These are phyloP conservation scores for Takashimella koratensis DNA, from an alignment of 1,284 basidiomycete species.

Conservation along the genomic window DNA sequence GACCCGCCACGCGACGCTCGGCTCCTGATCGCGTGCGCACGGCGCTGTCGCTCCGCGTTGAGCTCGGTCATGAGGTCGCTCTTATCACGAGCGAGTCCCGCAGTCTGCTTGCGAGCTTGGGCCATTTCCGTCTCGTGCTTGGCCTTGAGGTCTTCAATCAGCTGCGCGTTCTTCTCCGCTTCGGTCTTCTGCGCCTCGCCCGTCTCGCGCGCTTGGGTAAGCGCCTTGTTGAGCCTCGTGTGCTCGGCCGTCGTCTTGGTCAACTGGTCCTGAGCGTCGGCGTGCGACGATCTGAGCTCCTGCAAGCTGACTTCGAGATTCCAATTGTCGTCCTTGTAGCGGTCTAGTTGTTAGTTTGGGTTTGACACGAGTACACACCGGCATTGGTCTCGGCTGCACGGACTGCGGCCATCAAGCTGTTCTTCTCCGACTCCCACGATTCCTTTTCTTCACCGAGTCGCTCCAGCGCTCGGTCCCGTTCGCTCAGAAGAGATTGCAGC, in stretches of 20 bases:
- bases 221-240: constrained; percentile 70
- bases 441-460: constrained; percentile 81
- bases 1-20: constrained; percentile 29
- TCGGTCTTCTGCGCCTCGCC: constrained; percentile 84
- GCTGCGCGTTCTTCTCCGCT: constrained; percentile 65
- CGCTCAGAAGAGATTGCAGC: constrained; percentile 77
- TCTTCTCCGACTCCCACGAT: constrained; percentile 67
- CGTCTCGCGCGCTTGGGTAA: constrained; percentile 69
- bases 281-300: constrained; percentile 70
- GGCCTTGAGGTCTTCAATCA: constrained; percentile 70
- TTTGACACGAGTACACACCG: constrained; percentile 53
- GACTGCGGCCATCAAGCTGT: constrained; percentile 65
- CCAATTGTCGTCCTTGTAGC: constrained; percentile 98
- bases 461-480: constrained; percentile 81
- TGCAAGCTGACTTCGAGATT: constrained; percentile 91
- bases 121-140: constrained; percentile 92
- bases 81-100: constrained; percentile 84
- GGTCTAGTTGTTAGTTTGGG: constrained; percentile 47
- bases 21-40: constrained; percentile 31
- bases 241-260: constrained; percentile 77
- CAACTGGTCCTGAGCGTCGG: constrained; percentile 62
- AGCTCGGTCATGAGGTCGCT: constrained; percentile 80
- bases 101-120: constrained; percentile 78
- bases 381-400: constrained; percentile 71
- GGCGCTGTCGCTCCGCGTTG: constrained; percentile 60